Conservation (phyloP, 2,329 filamentous ascomycete species). For the Claviceps purpurea region DNA sequence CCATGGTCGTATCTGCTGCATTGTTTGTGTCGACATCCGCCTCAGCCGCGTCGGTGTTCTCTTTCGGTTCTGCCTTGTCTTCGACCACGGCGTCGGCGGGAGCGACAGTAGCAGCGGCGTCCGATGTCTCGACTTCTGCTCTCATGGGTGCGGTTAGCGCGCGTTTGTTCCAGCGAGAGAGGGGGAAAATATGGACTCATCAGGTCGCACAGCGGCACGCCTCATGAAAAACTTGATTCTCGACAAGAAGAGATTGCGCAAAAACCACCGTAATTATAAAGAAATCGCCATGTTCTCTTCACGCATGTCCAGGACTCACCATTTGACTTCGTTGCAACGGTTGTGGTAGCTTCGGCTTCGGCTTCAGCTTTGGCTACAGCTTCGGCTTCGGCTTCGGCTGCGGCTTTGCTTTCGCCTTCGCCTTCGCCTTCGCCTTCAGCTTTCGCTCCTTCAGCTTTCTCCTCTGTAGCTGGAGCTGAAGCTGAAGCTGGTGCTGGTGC, state of each 20-base stretch:
- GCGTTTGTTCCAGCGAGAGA: not conserved
- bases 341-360: conserved; percentile 13
- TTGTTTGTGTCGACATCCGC: conserved; percentile 42
- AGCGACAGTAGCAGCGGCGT: conserved; percentile 16
- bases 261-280: not conserved
- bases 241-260: not conserved
- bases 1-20: conserved; percentile 10
- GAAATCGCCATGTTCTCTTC: not conserved
- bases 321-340: conserved; percentile 16
- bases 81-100: conserved; percentile 14
- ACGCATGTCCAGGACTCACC: conserved; percentile 16
- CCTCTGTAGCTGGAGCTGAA: conserved; percentile 12
- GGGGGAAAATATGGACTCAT: not conserved
- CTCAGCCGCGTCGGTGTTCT: conserved; percentile 15
- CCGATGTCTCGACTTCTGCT: conserved; percentile 13
- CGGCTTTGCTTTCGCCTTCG: conserved; percentile 10
- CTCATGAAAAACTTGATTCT: not conserved
- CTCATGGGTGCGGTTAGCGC: not conserved
- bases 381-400: conserved; percentile 9
- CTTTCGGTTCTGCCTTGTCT: conserved; percentile 12
- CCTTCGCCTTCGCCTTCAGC: conserved; percentile 10
- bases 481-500: conserved; percentile 6
- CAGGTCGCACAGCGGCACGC: not conserved
- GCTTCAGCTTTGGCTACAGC: conserved; percentile 8
- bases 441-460: conserved; percentile 8